These are phyloP conservation scores for Cucumis cinereus DNA, from an alignment of 306 rosid genomes.

Conservation along the genomic window DNA sequence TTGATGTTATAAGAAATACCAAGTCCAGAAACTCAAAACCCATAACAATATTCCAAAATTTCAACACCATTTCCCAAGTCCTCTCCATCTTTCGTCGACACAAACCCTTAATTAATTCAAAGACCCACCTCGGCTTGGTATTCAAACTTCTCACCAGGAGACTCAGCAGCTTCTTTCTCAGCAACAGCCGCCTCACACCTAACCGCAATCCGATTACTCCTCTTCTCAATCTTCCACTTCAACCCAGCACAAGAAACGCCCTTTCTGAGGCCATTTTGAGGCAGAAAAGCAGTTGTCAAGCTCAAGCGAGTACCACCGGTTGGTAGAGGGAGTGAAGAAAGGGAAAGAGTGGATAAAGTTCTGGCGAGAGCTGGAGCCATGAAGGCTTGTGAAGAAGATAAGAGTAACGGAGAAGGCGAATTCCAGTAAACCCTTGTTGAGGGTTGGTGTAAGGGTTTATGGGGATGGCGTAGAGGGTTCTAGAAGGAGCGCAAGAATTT, in stretches of 20 bases:
- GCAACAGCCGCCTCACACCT: slow-evolving; percentile 84
- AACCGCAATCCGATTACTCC: slow-evolving; percentile 22
- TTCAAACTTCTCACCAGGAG: slow-evolving; percentile 71
- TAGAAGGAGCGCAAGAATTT: slow-evolving; percentile 12
- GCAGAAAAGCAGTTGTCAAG: slow-evolving; percentile 42
- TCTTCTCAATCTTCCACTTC: slow-evolving; percentile 46
- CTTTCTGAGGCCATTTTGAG: slow-evolving; percentile 30
- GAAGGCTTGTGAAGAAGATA: neutral
- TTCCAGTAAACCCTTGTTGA: slow-evolving; percentile 19
- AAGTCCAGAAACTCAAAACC: neutral
- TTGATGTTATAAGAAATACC: neutral
- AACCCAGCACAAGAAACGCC: slow-evolving; percentile 26
- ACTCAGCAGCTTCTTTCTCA: slow-evolving; percentile 60
- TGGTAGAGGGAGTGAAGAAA: slow-evolving; percentile 33
- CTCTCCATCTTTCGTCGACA: neutral
- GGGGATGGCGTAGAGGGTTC: slow-evolving; percentile 25
- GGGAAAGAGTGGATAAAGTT: slow-evolving; percentile 43
- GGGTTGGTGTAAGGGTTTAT: slow-evolving; percentile 19
- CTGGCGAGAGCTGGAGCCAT: slow-evolving; percentile 84
- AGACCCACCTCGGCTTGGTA: slow-evolving; percentile 94
- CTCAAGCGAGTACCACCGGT: slow-evolving; percentile 19
- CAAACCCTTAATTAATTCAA: neutral
- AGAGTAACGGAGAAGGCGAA: neutral
- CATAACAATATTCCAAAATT: neutral
- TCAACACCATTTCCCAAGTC: neutral